Evolutionary conservation across 1,284 basidiomycete species (phyloP).

Genomic region (Cystobasidium sp.): DNA sequence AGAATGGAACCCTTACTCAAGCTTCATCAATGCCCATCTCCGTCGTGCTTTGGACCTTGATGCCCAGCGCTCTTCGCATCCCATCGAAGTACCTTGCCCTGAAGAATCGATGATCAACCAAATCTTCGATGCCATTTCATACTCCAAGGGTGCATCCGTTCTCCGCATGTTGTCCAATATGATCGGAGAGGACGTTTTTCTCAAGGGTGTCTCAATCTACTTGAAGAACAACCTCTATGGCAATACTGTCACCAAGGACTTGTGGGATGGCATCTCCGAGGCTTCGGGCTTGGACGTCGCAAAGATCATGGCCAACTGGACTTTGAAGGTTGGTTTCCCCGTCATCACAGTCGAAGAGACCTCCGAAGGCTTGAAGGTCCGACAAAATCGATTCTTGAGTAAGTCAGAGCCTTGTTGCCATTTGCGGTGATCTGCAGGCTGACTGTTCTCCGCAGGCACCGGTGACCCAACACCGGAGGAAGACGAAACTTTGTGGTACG

Average conservation of each 20-base stretch:
- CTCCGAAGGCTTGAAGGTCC: constrained; percentile 62
- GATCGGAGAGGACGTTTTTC: constrained; percentile 78
- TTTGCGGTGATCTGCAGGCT: neutral
- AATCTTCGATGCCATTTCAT: constrained; percentile 83
- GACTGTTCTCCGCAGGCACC: constrained; percentile 30
- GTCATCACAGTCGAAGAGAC: constrained; percentile 84
- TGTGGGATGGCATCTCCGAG: constrained; percentile 85
- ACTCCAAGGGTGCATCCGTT: constrained; percentile 87
- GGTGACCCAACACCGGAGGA: constrained; percentile 65
- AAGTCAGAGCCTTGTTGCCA: constrained; percentile 57
- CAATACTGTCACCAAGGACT: constrained; percentile 82
- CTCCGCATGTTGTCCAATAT: constrained; percentile 89
- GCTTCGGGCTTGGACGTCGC: constrained; percentile 78
- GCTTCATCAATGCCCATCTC: constrained; percentile 64
- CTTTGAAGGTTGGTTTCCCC: constrained; percentile 68
- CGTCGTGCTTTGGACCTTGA: constrained; percentile 76
- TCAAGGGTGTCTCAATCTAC: constrained; percentile 71
- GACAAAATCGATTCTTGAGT: constrained; percentile 91
- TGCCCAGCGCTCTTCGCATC: constrained; percentile 87
- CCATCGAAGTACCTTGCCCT: constrained; percentile 89
- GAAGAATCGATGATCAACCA: constrained; percentile 74
- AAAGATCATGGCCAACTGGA: constrained; percentile 89
- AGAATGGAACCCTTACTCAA: constrained; percentile 63
- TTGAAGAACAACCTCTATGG: constrained; percentile 81
- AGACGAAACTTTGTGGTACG: constrained; percentile 86